Conservation (phyloP, 345 rosid genomes). For the Euphorbia peplus region DNA sequence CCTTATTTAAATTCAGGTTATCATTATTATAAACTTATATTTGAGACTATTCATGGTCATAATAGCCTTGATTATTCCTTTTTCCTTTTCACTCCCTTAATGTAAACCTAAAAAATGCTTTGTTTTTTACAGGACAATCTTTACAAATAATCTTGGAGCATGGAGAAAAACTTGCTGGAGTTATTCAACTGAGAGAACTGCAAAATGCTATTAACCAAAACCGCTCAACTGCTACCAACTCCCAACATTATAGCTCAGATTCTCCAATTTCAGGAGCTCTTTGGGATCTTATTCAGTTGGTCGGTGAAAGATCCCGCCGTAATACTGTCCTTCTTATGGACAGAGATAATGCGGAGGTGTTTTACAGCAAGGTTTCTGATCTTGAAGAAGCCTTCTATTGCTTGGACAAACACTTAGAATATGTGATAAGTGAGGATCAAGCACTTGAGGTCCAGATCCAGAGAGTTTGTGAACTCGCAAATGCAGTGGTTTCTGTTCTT, state of each 20-base stretch:
- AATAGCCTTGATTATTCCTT: background rate
- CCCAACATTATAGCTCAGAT: constrained; percentile 40
- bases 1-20: background rate
- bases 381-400: constrained; percentile 80
- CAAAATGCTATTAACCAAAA: constrained; percentile 64
- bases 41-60: background rate
- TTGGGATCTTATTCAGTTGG: constrained; percentile 90
- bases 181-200: constrained; percentile 80
- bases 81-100: background rate
- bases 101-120: constrained; percentile 8
- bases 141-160: constrained; percentile 79
- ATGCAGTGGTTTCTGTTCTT: constrained; percentile 63
- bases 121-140: constrained; percentile 55
- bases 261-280: constrained; percentile 64
- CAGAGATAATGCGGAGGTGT: constrained; percentile 93
- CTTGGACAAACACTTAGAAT: constrained; percentile 64
- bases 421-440: constrained; percentile 58
- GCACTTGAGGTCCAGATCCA: constrained; percentile 53
- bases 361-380: constrained; percentile 92
- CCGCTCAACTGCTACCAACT: constrained; percentile 44
- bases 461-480: constrained; percentile 76
- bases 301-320: constrained; percentile 81
- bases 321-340: constrained; percentile 93
- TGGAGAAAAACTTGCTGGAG: constrained; percentile 93
- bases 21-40: background rate